phyloP scores from a whole-genome alignment of 768 basidiomycete species.

The Termitomyces sp. region DNA sequence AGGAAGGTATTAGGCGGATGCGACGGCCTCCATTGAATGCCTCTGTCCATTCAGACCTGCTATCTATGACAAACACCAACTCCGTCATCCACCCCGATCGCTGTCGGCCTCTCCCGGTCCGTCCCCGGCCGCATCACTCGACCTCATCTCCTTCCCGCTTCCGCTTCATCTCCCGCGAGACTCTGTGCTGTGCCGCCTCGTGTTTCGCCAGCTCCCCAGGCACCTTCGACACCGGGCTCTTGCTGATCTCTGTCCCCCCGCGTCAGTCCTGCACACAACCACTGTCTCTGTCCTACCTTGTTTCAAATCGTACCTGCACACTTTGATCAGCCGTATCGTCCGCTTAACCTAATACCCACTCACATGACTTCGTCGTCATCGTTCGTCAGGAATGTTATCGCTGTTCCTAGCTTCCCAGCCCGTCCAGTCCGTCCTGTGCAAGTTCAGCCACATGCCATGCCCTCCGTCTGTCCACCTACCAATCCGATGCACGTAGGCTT shows the following conservation, averaged over 20 bases:
- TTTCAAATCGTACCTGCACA: slow-evolving; percentile 85
- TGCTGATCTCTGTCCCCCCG: slow-evolving; percentile 70
- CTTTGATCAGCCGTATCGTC: slow-evolving; percentile 6
- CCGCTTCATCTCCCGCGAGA: slow-evolving; percentile 93
- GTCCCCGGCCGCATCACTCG: slow-evolving; percentile 26
- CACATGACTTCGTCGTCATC: slow-evolving; percentile 98
- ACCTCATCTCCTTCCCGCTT: slow-evolving; percentile 82
- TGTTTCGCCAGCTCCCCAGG: slow-evolving; percentile 85
- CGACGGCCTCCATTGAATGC: not conserved
- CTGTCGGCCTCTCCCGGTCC: not conserved
- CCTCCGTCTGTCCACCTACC: slow-evolving; percentile 37
- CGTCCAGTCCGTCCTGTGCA: slow-evolving; percentile 87
- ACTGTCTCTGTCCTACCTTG: slow-evolving; percentile 52
- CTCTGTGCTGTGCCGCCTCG: slow-evolving; percentile 85
- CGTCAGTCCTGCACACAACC: not conserved
- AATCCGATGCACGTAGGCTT: slow-evolving; percentile 96
- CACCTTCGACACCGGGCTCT: slow-evolving; percentile 90
- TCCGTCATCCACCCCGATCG: slow-evolving; percentile 3
- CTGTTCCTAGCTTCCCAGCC: slow-evolving; percentile 89
- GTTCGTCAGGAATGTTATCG: slow-evolving; percentile 95
- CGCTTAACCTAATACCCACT: slow-evolving; percentile 20
- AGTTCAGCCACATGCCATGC: slow-evolving; percentile 8
- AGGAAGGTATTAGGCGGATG: not conserved
- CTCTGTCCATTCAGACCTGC: not conserved
- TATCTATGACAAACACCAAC: slow-evolving; percentile 9